Conservation (phyloP, 2,329 filamentous ascomycete genomes). For the Elsinoe fawcettii region DNA sequence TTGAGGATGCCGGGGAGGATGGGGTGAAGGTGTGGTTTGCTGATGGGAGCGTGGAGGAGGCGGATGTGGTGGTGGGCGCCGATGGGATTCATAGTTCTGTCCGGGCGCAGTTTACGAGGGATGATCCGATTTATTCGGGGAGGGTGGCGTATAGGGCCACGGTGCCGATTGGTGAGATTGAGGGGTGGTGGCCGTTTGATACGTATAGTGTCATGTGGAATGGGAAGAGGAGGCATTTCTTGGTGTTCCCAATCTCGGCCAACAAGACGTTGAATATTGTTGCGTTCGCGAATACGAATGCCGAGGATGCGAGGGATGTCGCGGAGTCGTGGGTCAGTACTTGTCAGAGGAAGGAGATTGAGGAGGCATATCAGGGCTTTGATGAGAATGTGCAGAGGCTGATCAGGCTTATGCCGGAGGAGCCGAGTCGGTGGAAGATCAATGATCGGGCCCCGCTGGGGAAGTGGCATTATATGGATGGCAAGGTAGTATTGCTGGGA, state of each 20-base stretch:
- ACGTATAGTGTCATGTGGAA: constrained; percentile 27
- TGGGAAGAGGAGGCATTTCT: constrained; percentile 31
- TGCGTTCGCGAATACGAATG: constrained; percentile 29
- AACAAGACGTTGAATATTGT: constrained; percentile 34
- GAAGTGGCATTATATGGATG: constrained; percentile 37
- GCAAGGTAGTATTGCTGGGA: constrained; percentile 44
- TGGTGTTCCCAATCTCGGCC: constrained; percentile 32
- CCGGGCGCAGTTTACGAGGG: constrained; percentile 43
- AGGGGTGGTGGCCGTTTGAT: constrained; percentile 20
- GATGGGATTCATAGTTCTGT: constrained; percentile 55
- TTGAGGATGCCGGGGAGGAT: constrained; percentile 24
- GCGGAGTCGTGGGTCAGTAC: constrained; percentile 32
- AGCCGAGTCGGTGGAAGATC: constrained; percentile 23
- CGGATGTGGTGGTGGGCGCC: constrained; percentile 46
- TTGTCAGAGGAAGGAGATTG: constrained; percentile 24
- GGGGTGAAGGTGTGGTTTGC: constrained; percentile 43
- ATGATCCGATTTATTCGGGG: constrained; percentile 45
- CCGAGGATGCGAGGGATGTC: constrained; percentile 28
- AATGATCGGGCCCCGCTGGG: constrained; percentile 25
- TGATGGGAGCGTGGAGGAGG: constrained; percentile 37
- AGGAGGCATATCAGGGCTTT: constrained; percentile 21
- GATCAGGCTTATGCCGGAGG: constrained; percentile 21
- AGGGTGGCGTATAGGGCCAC: constrained; percentile 37
- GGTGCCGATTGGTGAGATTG: constrained; percentile 17
- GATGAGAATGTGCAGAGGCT: constrained; percentile 25